Conservation (phyloP, 1,284 basidiomycete species). For the Golubevia sp. region DNA sequence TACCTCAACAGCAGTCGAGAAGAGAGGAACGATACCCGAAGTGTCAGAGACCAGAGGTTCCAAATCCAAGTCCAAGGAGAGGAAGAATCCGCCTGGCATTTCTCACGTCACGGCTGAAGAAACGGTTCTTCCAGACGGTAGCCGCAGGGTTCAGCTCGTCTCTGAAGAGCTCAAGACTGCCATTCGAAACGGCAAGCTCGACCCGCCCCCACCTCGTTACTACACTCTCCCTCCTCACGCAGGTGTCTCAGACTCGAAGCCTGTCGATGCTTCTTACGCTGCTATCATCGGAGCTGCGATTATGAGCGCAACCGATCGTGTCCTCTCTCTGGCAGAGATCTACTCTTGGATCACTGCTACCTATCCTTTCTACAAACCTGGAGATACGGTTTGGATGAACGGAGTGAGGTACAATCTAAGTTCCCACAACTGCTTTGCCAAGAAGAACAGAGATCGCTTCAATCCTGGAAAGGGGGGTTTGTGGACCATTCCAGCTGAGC, state of each 20-base stretch:
- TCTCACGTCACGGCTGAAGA: no score
- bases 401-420: conserved; percentile 59
- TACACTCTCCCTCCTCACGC: conserved; percentile 49
- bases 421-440: conserved; percentile 59
- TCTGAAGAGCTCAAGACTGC: conserved; percentile 55
- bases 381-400: conserved; percentile 60
- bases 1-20: no score
- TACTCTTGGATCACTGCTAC: conserved; percentile 56
- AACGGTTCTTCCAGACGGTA: conserved; percentile 36
- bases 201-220: conserved; percentile 46
- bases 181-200: conserved; percentile 42
- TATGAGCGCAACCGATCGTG: conserved; percentile 51
- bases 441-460: conserved; percentile 48
- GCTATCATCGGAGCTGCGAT: conserved; percentile 59
- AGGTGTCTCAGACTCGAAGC: conserved; percentile 44
- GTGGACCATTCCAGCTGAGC: conserved; percentile 39
- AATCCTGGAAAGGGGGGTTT: conserved; percentile 58
- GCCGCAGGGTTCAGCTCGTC: conserved; percentile 51
- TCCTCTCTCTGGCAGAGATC: conserved; percentile 54
- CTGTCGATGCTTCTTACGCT: conserved; percentile 53
- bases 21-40: no score
- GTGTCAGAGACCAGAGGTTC: no score
- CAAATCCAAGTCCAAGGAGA: no score
- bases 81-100: no score
- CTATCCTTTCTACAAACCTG: conserved; percentile 57